phyloP scores from a whole-genome alignment of 768 basidiomycete species.

The Amanita fuliginea region DNA sequence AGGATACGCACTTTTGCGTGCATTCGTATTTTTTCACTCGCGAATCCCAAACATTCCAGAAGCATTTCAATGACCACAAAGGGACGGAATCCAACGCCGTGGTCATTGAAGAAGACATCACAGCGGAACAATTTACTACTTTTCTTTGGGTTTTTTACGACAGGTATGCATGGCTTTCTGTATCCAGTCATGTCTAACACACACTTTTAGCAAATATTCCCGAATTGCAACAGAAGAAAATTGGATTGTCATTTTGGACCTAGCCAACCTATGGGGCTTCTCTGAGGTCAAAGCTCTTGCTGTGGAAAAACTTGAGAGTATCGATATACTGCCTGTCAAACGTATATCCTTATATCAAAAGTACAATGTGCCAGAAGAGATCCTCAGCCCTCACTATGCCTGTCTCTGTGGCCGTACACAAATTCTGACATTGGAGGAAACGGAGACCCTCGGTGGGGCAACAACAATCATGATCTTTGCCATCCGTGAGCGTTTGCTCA shows the following conservation, averaged over 20 bases:
- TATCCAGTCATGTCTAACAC: constrained; percentile 34
- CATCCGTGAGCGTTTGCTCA: constrained; percentile 35
- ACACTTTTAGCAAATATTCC: constrained; percentile 31
- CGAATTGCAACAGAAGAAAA: constrained; percentile 27
- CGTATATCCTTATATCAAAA: constrained; percentile 42
- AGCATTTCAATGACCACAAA: constrained; percentile 17
- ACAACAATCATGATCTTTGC: constrained; percentile 35
- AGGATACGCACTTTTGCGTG: constrained; percentile 42
- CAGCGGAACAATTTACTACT: constrained; percentile 26
- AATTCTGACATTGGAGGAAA: constrained; percentile 45
- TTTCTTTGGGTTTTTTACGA: constrained; percentile 51
- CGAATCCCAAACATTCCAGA: constrained; percentile 39
- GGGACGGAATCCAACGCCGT: constrained; percentile 35
- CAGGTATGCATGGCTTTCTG: constrained; percentile 21
- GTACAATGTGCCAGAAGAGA: constrained; percentile 32
- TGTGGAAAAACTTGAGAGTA: background rate
- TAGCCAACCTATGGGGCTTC: constrained; percentile 38
- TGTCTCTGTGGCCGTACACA: constrained; percentile 39
- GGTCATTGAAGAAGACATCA: constrained; percentile 23
- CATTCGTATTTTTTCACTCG: constrained; percentile 56
- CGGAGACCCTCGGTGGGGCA: constrained; percentile 39
- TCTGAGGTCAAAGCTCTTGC: background rate
- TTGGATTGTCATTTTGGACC: constrained; percentile 41
- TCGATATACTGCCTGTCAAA: background rate
- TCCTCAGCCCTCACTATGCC: constrained; percentile 46